Base-by-base conservation (phyloP, 1,139 yeast genomes). In the Kodamaea fungicola region DNA sequence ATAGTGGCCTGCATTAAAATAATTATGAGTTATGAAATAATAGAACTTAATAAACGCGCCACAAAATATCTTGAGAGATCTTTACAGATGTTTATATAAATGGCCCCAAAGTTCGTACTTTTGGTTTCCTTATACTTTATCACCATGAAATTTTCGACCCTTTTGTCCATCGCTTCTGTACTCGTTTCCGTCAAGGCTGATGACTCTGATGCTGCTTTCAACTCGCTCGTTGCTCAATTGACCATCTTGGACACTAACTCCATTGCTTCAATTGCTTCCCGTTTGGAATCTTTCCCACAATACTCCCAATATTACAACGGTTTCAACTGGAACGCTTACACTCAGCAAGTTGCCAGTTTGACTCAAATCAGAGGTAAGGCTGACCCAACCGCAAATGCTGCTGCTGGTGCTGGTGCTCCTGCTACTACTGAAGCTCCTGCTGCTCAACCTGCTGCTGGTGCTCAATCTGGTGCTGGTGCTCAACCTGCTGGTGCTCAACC, bases 291-390 rank as follows among this genome's bases (percentile, higher is more conserved):
- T 16, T 23, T 30, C 30, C 34, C 40, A 23, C 19, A 19, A 19
- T 35, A 31, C 27, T 23, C 25, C 22, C 21, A 19, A 23, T 31
- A 25, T 22, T 35, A 35, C 30, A 8, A 32, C 8, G 37, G 37
- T n/a, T 37, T 37, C 31, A 37, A 37, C 31, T 37, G 40, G 40
- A 13, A 26, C 12, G 40, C 40, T n/a, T 37, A 37, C 36, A 37
- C 40, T 23, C 22, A 25, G n/a, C 33, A 32, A 19, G 37, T 37
- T 33, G 40, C 37, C 22, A 33, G 37, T 25, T 38, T 34, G 26
- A 32, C 40, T 16, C 37, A 32, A 22, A 24, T 33, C 23, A 22
- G 31, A 16, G 37, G 30, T 8, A 23, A 22, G 16, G 31, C 27
- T 23, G 31, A 22, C 23, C 30, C 35, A 28, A 37, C 34, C 25